phyloP scores from a whole-genome alignment of 805 yeast species.

The Starmerella gropengiesseri region DNA sequence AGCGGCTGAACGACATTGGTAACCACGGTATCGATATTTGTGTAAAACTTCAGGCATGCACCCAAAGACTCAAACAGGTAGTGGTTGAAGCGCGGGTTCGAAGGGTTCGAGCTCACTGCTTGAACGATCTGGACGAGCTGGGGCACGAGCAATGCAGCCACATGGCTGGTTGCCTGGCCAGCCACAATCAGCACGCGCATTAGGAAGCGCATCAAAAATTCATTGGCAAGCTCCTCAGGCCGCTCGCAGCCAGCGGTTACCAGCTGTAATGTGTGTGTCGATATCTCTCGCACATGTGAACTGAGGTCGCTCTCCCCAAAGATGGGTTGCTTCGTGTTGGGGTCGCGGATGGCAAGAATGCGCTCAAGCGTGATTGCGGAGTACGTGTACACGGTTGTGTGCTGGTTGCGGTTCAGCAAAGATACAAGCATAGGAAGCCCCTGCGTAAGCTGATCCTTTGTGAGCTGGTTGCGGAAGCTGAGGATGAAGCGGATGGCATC shows the following conservation, averaged over 20 bases:
- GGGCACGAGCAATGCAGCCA: constrained; percentile 37
- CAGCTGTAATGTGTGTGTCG: constrained; percentile 55
- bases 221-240: constrained; percentile 90
- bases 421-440: constrained; percentile 68
- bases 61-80: constrained; percentile 83
- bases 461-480: constrained; percentile 83
- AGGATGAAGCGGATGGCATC: constrained; percentile 89
- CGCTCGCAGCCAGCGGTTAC: constrained; percentile 48
- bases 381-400: constrained; percentile 74
- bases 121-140: constrained; percentile 61
- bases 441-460: constrained; percentile 68
- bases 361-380: constrained; percentile 89
- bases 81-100: constrained; percentile 89
- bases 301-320: constrained; percentile 66
- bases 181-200: constrained; percentile 75
- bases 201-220: constrained; percentile 76
- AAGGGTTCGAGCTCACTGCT: constrained; percentile 75
- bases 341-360: constrained; percentile 59
- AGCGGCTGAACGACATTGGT: constrained; percentile 53
- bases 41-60: constrained; percentile 47
- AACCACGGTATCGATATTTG: constrained; percentile 31
- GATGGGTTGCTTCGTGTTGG: constrained; percentile 35
- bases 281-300: constrained; percentile 45
- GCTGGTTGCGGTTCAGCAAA: constrained; percentile 54
- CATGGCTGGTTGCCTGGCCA: constrained; percentile 36